Evolutionary conservation across 2,329 filamentous ascomycete genomes (phyloP).

Genomic region (Davidsoniella virescens): DNA sequence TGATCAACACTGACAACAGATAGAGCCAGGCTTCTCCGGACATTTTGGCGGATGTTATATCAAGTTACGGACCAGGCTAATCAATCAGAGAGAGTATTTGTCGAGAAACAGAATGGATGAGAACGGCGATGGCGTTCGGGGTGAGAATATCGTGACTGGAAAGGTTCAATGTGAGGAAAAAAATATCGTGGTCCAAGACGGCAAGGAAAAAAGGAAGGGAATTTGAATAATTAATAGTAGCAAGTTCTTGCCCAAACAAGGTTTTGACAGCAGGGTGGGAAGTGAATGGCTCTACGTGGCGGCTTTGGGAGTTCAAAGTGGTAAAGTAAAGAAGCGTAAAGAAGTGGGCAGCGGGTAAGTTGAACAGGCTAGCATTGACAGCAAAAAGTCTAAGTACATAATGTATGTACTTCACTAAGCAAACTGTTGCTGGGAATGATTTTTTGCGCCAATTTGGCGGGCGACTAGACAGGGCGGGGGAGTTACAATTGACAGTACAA

Average conservation of each 20-base stretch:
- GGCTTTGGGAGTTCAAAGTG: conserved; percentile 1
- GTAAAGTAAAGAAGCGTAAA: neutral
- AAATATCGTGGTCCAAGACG: neutral
- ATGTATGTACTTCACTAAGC: too few species aligned
- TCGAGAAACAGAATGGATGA: neutral
- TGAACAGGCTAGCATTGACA: too few species aligned
- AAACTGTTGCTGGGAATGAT: too few species aligned
- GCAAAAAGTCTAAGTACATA: too few species aligned
- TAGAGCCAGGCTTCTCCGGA: conserved; percentile 98
- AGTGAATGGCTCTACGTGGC: conserved; percentile 8
- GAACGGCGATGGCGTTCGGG: neutral
- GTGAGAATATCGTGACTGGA: too few species aligned
- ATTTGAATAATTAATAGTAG: neutral
- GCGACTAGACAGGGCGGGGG: neutral
- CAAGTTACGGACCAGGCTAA: too few species aligned
- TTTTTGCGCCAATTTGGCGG: neutral
- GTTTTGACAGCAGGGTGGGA: conserved; percentile 2
- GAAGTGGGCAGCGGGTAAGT: neutral
- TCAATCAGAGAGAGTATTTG: too few species aligned
- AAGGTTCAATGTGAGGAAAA: neutral
- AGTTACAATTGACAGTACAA: neutral
- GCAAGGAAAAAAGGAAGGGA: neutral
- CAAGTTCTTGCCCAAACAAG: neutral
- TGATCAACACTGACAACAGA: conserved; percentile 93
- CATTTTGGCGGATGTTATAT: conserved; percentile 34